A percentile compares a stretch with the other conserved stretches of the same genome.
Conservation (phyloP, 768 basidiomycete genomes). For the Hypholoma fasciculare region DNA sequence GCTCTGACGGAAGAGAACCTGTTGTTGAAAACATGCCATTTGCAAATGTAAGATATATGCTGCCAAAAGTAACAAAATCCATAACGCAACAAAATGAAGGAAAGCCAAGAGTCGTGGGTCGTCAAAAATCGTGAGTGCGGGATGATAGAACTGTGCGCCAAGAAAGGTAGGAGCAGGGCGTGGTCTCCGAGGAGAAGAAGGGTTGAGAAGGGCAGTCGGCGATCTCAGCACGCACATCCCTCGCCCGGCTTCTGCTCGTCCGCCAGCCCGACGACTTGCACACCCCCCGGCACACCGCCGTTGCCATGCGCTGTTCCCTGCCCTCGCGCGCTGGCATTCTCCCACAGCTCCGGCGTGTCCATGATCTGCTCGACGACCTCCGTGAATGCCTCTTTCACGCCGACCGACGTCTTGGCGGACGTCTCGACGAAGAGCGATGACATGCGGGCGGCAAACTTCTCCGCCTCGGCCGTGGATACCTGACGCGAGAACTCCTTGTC, state of each 20-base stretch:
- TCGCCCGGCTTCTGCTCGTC: slow-evolving; percentile 21
- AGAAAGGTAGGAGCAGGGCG: no score
- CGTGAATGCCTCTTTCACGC: slow-evolving; percentile 71
- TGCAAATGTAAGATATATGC: no score
- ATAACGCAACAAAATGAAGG: no score
- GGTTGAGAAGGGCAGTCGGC: not conserved
- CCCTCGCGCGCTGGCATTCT: slow-evolving; percentile 25
- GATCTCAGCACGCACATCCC: slow-evolving; percentile 19
- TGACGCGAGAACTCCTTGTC: slow-evolving; percentile 95
- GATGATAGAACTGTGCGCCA: no score
- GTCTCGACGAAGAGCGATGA: slow-evolving; percentile 88
- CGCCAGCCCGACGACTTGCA: slow-evolving; percentile 41
- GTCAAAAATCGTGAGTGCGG: no score
- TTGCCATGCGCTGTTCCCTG: slow-evolving; percentile 39
- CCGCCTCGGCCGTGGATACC: slow-evolving; percentile 77
- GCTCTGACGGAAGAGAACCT: no score
- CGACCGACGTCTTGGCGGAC: slow-evolving; percentile 87
- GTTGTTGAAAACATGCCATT: no score
- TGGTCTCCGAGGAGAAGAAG: not conserved
- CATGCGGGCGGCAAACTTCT: slow-evolving; percentile 80
- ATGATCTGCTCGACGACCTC: slow-evolving; percentile 83
- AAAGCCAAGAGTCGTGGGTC: no score
- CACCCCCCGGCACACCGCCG: slow-evolving; percentile 52
- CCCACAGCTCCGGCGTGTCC: slow-evolving; percentile 84
- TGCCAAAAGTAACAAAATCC: no score